These are phyloP conservation scores for Puccinia brachypodii DNA, from an alignment of 1,284 basidiomycete genomes.

Conservation along the genomic window DNA sequence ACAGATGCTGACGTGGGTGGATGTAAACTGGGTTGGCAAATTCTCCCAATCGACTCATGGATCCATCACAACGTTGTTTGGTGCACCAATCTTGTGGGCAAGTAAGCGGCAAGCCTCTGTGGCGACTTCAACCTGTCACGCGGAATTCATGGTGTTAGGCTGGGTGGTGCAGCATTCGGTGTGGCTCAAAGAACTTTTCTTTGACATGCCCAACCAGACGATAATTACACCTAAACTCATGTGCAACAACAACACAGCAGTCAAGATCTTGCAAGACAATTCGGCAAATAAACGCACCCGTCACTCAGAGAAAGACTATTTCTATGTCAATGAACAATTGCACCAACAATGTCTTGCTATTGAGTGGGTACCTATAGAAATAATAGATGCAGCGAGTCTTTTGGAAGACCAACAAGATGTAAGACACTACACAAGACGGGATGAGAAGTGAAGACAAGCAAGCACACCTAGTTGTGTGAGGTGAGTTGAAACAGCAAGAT, in stretches of 20 bases:
- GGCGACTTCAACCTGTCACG: background rate
- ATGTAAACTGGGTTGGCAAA: background rate
- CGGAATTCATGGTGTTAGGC: background rate
- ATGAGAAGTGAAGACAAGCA: too few species aligned
- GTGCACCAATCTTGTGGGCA: background rate
- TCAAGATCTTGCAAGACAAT: constrained; percentile 4
- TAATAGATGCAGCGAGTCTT: too few species aligned
- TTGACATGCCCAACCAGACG: background rate
- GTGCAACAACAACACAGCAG: background rate
- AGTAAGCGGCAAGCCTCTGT: background rate
- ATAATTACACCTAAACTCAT: background rate
- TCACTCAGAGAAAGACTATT: background rate
- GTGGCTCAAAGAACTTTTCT: background rate
- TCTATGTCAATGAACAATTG: constrained; percentile 11
- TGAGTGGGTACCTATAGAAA: background rate
- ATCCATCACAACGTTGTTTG: background rate
- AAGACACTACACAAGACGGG: too few species aligned
- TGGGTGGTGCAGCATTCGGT: background rate
- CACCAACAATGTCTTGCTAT: background rate
- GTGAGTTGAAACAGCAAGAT: too few species aligned
- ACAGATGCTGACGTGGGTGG: too few species aligned
- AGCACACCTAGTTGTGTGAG: too few species aligned
- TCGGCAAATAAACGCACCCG: background rate
- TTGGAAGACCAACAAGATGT: too few species aligned
- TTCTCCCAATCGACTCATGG: background rate